phyloP scores from a whole-genome alignment of 345 rosid genomes.

The Corymbia maculata region DNA sequence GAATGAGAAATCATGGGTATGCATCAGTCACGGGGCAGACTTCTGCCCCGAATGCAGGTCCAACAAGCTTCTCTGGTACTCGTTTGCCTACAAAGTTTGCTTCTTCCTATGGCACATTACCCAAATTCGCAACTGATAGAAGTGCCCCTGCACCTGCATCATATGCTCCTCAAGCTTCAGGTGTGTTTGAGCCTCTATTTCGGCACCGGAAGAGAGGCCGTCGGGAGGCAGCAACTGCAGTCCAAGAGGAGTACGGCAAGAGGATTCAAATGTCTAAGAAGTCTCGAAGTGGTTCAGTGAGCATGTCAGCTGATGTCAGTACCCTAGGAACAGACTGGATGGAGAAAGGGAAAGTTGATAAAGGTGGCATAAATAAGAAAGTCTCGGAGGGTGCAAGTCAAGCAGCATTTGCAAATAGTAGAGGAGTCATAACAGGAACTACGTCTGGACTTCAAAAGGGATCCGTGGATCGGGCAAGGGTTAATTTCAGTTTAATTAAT shows the following conservation, averaged over 20 bases:
- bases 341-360: conserved; percentile 15
- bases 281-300: background rate
- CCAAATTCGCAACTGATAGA: background rate
- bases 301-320: background rate
- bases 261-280: conserved; percentile 10
- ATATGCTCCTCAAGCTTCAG: background rate
- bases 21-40: background rate
- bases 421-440: background rate
- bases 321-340: conserved; percentile 3
- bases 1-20: background rate
- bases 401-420: background rate
- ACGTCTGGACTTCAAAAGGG: background rate
- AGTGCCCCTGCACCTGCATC: background rate
- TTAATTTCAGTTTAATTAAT: conserved; percentile 1
- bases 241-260: background rate
- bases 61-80: background rate
- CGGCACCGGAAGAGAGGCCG: conserved; percentile 10
- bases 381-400: background rate
- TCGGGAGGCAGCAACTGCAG: background rate
- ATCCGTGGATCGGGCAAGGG: background rate
- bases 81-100: background rate
- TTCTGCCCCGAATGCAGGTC: background rate
- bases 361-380: background rate
- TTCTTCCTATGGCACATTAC: conserved; percentile 3
- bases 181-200: background rate